A percentile compares a stretch with the other conserved stretches of the same genome.
Evolutionary conservation across 2,329 filamentous ascomycete genomes (phyloP).

Genomic region (Colletotrichum noveboracense): DNA sequence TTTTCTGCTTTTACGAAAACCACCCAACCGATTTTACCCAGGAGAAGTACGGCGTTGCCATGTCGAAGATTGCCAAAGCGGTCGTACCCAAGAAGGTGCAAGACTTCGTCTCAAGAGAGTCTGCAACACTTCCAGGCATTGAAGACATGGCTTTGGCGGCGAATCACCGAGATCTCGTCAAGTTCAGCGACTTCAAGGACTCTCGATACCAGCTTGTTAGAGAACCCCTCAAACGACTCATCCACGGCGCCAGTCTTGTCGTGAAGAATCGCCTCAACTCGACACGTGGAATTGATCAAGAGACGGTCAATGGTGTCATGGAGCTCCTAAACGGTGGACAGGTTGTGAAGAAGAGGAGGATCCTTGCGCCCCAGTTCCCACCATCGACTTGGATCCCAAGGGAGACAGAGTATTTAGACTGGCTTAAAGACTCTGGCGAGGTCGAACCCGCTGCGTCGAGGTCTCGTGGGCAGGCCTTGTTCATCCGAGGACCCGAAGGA

Average conservation of each 20-base stretch:
- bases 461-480: slow-evolving; percentile 36
- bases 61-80: slow-evolving; percentile 36
- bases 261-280: slow-evolving; percentile 42
- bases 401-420: slow-evolving; percentile 39
- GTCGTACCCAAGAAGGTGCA: slow-evolving; percentile 37
- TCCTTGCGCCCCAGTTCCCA: slow-evolving; percentile 31
- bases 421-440: slow-evolving; percentile 31
- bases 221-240: slow-evolving; percentile 39
- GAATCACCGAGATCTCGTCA: slow-evolving; percentile 45
- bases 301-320: slow-evolving; percentile 35
- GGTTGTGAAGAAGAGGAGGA: slow-evolving; percentile 36
- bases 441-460: neutral
- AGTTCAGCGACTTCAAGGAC: slow-evolving; percentile 46
- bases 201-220: slow-evolving; percentile 39
- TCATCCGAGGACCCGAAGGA: slow-evolving; percentile 45
- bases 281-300: slow-evolving; percentile 38
- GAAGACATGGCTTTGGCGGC: slow-evolving; percentile 38
- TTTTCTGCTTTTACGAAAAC: slow-evolving; percentile 46
- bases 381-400: slow-evolving; percentile 43
- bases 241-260: slow-evolving; percentile 37
- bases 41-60: slow-evolving; percentile 26
- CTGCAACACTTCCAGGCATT: slow-evolving; percentile 41
- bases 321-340: slow-evolving; percentile 37
- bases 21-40: slow-evolving; percentile 39
- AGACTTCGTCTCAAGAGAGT: slow-evolving; percentile 45